Percentiles rank a stretch among this genome's conserved stretches.
Evolutionary conservation across 2,329 filamentous ascomycete genomes (phyloP).

Genomic region (Lachnellula willkommii): DNA sequence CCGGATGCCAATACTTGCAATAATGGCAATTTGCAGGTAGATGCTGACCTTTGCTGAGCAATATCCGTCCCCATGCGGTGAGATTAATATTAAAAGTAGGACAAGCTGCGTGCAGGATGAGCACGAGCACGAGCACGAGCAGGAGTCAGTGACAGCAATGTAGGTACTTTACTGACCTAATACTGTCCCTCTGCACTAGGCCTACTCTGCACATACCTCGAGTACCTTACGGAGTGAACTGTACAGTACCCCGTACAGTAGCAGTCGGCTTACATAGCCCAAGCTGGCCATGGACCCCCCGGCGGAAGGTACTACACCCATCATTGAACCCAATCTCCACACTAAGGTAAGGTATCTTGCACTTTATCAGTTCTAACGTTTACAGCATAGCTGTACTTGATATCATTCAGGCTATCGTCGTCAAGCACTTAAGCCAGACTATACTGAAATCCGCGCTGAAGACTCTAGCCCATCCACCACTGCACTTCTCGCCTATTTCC

Average conservation of each 20-base stretch:
- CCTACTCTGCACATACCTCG: too few relatives aligned
- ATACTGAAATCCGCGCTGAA: too few relatives aligned
- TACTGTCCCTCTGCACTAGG: too few relatives aligned
- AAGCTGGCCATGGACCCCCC: too few relatives aligned
- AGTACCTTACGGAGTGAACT: too few relatives aligned
- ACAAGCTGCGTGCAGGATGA: neutral
- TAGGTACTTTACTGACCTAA: neutral
- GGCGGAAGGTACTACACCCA: too few relatives aligned
- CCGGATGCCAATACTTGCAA: neutral
- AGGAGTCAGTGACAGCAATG: neutral
- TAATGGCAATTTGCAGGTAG: neutral
- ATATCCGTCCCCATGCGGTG: neutral
- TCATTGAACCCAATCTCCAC: neutral
- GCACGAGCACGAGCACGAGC: neutral
- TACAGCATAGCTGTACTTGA: too few relatives aligned
- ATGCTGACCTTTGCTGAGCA: neutral
- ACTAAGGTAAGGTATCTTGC: neutral
- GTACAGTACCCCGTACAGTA: too few relatives aligned
- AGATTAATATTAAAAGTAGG: neutral
- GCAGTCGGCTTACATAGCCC: too few relatives aligned
- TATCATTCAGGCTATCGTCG: too few relatives aligned
- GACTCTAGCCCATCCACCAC: neutral
- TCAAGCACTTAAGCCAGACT: too few relatives aligned
- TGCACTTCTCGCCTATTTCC: slow-evolving; percentile 2
- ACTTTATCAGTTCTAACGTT: too few relatives aligned